phyloP scores from a whole-genome alignment of 257 asterid genomes.

The Gynochthodes officinalis region DNA sequence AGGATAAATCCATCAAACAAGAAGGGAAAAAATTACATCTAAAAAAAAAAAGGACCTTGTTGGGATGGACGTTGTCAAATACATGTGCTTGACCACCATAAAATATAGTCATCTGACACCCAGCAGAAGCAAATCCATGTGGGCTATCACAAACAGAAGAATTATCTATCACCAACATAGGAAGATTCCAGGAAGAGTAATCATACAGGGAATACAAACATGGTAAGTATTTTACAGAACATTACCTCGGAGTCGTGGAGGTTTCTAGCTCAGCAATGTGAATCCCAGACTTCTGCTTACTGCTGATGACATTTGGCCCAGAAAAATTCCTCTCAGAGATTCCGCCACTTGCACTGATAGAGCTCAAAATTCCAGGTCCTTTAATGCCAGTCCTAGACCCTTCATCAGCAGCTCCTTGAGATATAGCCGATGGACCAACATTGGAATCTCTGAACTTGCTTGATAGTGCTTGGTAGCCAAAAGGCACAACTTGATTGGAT shows the following conservation, averaged over 20 bases:
- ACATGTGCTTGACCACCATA: constrained; percentile 96
- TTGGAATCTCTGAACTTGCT: constrained; percentile 67
- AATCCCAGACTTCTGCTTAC: constrained; percentile 52
- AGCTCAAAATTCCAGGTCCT: constrained; percentile 70
- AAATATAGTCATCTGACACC: constrained; percentile 90
- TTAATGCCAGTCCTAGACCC: constrained; percentile 95
- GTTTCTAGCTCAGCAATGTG: constrained; percentile 61
- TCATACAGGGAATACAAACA: constrained; percentile 8
- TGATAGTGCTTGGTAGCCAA: constrained; percentile 50
- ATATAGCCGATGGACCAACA: constrained; percentile 46
- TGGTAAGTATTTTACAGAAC: constrained; percentile 9
- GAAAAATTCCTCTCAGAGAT: constrained; percentile 58
- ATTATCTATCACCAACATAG: constrained; percentile 15
- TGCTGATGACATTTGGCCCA: constrained; percentile 53
- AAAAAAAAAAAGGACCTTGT: constrained; percentile 50
- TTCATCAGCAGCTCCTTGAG: constrained; percentile 92
- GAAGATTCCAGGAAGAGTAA: neutral
- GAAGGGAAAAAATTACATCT: neutral
- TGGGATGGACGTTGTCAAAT: constrained; percentile 83
- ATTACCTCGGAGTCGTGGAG: constrained; percentile 55
- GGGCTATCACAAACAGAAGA: constrained; percentile 41
- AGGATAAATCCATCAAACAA: neutral
- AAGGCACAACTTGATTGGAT: constrained; percentile 54
- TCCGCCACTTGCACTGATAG: constrained; percentile 49
- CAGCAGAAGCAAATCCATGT: constrained; percentile 46